These are phyloP conservation scores for Sporothrix sp. DNA, from an alignment of 2,329 filamentous ascomycete species.

Conservation along the genomic window DNA sequence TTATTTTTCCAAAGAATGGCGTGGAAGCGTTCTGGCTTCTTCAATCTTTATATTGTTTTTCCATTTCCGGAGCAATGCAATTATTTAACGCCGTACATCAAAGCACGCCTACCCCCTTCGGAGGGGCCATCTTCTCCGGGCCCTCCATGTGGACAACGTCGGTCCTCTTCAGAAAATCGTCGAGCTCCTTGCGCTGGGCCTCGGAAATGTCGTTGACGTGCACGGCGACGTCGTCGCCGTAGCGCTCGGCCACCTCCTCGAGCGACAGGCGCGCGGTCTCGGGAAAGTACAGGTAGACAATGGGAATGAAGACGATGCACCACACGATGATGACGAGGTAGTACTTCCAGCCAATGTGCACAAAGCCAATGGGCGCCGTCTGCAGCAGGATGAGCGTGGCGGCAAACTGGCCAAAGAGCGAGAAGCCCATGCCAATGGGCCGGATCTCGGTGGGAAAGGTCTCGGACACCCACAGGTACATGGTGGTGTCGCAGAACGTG, in stretches of 20 bases:
- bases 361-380: slow-evolving; percentile 34
- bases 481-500: slow-evolving; percentile 31
- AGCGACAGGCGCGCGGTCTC: slow-evolving; percentile 33
- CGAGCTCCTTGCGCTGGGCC: slow-evolving; percentile 18
- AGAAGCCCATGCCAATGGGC: slow-evolving; percentile 42
- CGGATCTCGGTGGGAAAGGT: slow-evolving; percentile 38
- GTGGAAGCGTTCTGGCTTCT: too few relatives aligned
- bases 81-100: too few relatives aligned
- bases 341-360: slow-evolving; percentile 39
- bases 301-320: slow-evolving; percentile 30
- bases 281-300: slow-evolving; percentile 33
- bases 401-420: slow-evolving; percentile 40
- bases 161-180: slow-evolving; percentile 11
- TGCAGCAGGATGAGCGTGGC: slow-evolving; percentile 39
- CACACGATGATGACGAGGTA: slow-evolving; percentile 38
- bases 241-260: slow-evolving; percentile 36
- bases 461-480: slow-evolving; percentile 31
- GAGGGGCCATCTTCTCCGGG: neutral
- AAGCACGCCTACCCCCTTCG: too few relatives aligned
- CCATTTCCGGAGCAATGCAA: too few relatives aligned
- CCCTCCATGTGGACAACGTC: slow-evolving; percentile 10
- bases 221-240: slow-evolving; percentile 42
- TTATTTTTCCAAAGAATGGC: too few relatives aligned
- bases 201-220: slow-evolving; percentile 34
- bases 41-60: too few relatives aligned